phyloP scores from a whole-genome alignment of 495 filamentous ascomycete species.

The Elaphomyces granulatus region DNA sequence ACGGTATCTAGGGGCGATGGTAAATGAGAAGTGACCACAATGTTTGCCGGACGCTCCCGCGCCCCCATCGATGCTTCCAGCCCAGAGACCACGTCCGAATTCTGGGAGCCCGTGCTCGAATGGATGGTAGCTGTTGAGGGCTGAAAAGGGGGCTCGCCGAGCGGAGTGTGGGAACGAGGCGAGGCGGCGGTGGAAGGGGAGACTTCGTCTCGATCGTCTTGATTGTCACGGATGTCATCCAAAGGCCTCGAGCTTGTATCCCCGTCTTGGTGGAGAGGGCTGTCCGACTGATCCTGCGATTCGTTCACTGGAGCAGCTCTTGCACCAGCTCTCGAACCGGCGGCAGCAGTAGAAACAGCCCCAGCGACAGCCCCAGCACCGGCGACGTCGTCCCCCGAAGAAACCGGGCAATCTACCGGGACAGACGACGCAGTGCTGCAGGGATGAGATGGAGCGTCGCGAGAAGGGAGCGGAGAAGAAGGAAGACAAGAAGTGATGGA shows the following conservation, averaged over 20 bases:
- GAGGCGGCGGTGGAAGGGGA: too few species aligned
- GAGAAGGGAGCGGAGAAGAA: slow-evolving; percentile 1
- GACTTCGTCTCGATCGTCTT: too few species aligned
- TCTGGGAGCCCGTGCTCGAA: not conserved
- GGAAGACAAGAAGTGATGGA: not conserved
- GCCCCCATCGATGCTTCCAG: slow-evolving; percentile 3
- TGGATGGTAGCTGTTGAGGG: too few species aligned
- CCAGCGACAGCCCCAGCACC: not conserved
- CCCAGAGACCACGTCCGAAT: not conserved
- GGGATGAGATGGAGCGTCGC: slow-evolving; percentile 3
- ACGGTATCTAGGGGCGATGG: slow-evolving; percentile 23
- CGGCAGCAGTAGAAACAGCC: not conserved
- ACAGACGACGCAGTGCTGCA: not conserved
- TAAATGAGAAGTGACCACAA: slow-evolving; percentile 14
- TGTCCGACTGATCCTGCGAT: too few species aligned
- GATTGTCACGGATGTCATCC: too few species aligned
- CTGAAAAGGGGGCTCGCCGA: too few species aligned
- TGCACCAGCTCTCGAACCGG: not conserved
- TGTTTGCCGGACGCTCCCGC: slow-evolving; percentile 6
- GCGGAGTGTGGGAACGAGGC: too few species aligned
- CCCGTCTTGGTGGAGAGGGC: too few species aligned
- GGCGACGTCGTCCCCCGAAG: not conserved
- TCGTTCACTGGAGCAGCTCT: not conserved
- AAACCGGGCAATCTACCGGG: not conserved
- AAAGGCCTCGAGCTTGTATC: too few species aligned